A percentile compares a stretch with the other conserved stretches of the same genome.
Conservation (phyloP, 345 rosid genomes). For the Aquilaria malaccensis region DNA sequence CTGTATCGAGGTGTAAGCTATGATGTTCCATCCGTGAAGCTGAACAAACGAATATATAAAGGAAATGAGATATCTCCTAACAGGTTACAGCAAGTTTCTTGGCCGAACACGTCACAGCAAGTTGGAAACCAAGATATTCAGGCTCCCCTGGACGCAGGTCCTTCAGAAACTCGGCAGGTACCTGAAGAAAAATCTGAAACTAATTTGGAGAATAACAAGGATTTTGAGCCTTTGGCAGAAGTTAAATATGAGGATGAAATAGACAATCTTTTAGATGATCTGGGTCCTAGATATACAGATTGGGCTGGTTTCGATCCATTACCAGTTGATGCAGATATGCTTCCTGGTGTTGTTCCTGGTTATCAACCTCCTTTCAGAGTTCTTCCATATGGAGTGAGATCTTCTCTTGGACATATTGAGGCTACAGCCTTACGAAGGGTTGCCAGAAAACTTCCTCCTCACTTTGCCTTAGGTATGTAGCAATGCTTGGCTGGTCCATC, state of each 20-base stretch:
- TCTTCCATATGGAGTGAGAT: conserved; percentile 87
- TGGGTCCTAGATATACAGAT: conserved; percentile 87
- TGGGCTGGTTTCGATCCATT: conserved; percentile 82
- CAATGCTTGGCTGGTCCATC: conserved; percentile 3
- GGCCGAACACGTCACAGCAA: conserved; percentile 18
- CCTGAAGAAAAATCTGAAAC: conserved; percentile 22
- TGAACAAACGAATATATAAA: conserved; percentile 38
- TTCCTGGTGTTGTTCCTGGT: conserved; percentile 72
- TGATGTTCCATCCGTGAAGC: conserved; percentile 38
- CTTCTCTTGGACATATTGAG: conserved; percentile 53
- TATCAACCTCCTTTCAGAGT: conserved; percentile 83
- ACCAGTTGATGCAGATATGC: conserved; percentile 95
- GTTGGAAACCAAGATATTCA: conserved; percentile 19
- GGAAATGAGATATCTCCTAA: conserved; percentile 30
- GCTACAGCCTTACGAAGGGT: conserved; percentile 74
- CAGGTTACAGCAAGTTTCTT: conserved; percentile 20
- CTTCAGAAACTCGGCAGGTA: conserved; percentile 19
- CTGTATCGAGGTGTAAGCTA: conserved; percentile 69
- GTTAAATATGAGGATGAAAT: conserved; percentile 74
- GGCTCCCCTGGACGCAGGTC: conserved; percentile 14
- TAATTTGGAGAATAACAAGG: conserved; percentile 20
- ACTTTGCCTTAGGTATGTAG: conserved; percentile 77
- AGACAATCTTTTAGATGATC: conserved; percentile 58
- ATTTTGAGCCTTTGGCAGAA: conserved; percentile 24
- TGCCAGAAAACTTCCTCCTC: conserved; percentile 87